phyloP scores from a whole-genome alignment of 2,329 filamentous ascomycete genomes.

The Xylaria sp. region DNA sequence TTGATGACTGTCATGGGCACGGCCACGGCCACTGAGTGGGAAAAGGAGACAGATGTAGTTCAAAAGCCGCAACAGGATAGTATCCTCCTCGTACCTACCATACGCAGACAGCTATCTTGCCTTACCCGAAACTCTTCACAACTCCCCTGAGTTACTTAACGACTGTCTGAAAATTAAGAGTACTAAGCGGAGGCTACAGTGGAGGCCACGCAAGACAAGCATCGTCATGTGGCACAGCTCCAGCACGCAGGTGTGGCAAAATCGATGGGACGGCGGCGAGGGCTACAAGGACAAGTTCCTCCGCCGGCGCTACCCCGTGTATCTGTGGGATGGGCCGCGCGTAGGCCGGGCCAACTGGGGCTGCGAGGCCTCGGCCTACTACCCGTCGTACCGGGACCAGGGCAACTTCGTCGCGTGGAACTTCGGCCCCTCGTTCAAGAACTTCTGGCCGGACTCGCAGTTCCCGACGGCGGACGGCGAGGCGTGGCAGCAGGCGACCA shows the following conservation, averaged over 20 bases:
- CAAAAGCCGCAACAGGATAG: too few relatives aligned
- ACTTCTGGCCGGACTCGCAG: slow-evolving; percentile 41
- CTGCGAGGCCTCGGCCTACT: slow-evolving; percentile 37
- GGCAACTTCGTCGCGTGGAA: slow-evolving; percentile 42
- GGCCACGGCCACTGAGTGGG: too few relatives aligned
- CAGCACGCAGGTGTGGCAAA: slow-evolving; percentile 42
- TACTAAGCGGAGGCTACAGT: slow-evolving; percentile 2
- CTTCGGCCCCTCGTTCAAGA: slow-evolving; percentile 36
- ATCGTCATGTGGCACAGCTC: slow-evolving; percentile 45
- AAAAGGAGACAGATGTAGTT: too few relatives aligned
- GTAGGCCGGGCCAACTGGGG: slow-evolving; percentile 42
- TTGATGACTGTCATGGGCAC: too few relatives aligned
- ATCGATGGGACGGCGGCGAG: slow-evolving; percentile 43
- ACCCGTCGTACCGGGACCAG: slow-evolving; percentile 38
- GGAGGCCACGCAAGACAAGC: slow-evolving; percentile 37
- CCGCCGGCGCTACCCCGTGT: slow-evolving; percentile 42
- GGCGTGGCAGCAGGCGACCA: slow-evolving; percentile 40
- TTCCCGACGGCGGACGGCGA: slow-evolving; percentile 37
- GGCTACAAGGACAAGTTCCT: slow-evolving; percentile 45
- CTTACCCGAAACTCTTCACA: too few relatives aligned
- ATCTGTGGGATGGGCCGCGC: slow-evolving; percentile 42
- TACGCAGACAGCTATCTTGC: too few relatives aligned
- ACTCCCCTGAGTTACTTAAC: too few relatives aligned
- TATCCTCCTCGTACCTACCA: too few relatives aligned
- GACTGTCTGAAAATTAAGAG: too few relatives aligned